Evolutionary conservation across 1,284 basidiomycete genomes (phyloP).

Genomic region (Blastosporella zonata): DNA sequence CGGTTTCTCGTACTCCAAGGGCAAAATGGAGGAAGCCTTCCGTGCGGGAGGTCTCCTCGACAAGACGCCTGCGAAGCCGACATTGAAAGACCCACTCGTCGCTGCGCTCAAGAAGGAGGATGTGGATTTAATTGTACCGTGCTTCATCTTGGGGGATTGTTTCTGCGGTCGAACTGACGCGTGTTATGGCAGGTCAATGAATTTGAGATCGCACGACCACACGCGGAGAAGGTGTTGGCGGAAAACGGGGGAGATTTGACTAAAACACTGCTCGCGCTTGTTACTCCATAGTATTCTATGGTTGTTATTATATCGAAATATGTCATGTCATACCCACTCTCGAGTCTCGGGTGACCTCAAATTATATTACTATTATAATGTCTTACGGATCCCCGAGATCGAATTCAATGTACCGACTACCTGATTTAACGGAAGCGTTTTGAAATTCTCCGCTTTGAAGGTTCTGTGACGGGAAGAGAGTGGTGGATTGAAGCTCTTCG

Average conservation of each 20-base stretch:
- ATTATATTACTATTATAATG: slow-evolving; percentile 1
- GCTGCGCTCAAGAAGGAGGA: slow-evolving; percentile 53
- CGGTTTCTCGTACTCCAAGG: slow-evolving; percentile 64
- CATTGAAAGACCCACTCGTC: slow-evolving; percentile 35
- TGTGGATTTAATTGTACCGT: slow-evolving; percentile 60
- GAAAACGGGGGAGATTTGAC: slow-evolving; percentile 46
- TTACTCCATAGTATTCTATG: slow-evolving; percentile 21
- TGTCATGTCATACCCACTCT: too few species aligned
- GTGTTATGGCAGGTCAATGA: slow-evolving; percentile 49
- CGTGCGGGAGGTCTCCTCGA: slow-evolving; percentile 53
- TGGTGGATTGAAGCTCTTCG: background rate
- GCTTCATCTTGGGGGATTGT: background rate
- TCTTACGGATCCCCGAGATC: background rate
- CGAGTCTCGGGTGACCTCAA: too few species aligned
- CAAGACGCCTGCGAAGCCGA: slow-evolving; percentile 44
- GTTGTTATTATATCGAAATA: background rate
- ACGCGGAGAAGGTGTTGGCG: slow-evolving; percentile 55
- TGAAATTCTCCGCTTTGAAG: too few species aligned
- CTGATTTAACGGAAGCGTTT: too few species aligned
- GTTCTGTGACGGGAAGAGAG: too few species aligned
- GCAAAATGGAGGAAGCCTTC: slow-evolving; percentile 62
- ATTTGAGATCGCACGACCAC: slow-evolving; percentile 56
- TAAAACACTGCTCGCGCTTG: slow-evolving; percentile 42
- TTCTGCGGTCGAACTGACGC: background rate
- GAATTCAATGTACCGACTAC: too few species aligned